Conservation (phyloP, 257 asterid species). For the Fraxinus pennsylvanica region DNA sequence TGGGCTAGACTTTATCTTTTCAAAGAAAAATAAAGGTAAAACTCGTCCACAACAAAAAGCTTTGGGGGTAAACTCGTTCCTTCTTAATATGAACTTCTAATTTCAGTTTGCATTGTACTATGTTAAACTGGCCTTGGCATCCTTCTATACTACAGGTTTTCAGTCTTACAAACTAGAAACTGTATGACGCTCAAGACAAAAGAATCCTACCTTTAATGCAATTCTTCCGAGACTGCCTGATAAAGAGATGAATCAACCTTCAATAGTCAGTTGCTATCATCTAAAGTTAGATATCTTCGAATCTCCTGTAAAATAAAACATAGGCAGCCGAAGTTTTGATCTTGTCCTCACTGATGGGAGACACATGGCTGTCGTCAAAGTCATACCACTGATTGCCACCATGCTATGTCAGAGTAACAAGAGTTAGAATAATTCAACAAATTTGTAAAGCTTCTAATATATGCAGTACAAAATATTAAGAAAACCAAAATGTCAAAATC, state of each 20-base stretch:
- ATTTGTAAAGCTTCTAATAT: background rate
- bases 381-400: constrained; percentile 86
- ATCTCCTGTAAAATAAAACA: constrained; percentile 79
- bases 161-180: constrained; percentile 27
- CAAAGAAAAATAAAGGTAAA: constrained; percentile 12
- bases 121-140: constrained; percentile 31
- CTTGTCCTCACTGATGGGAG: constrained; percentile 69
- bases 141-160: constrained; percentile 40
- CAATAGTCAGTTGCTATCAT: constrained; percentile 32
- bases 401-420: constrained; percentile 50
- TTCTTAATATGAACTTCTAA: constrained; percentile 33
- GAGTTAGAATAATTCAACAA: constrained; percentile 16
- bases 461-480: background rate
- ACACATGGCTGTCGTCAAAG: constrained; percentile 83
- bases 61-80: constrained; percentile 19
- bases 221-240: constrained; percentile 24
- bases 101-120: constrained; percentile 49
- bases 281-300: constrained; percentile 50
- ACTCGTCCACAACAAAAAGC: constrained; percentile 25
- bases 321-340: constrained; percentile 88
- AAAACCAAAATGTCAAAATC: background rate
- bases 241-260: constrained; percentile 30
- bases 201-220: constrained; percentile 38
- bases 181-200: constrained; percentile 39
- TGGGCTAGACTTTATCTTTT: constrained; percentile 13